Conservation (phyloP, 176 grass and related monocot species). For the Metroxylon sagu region DNA sequence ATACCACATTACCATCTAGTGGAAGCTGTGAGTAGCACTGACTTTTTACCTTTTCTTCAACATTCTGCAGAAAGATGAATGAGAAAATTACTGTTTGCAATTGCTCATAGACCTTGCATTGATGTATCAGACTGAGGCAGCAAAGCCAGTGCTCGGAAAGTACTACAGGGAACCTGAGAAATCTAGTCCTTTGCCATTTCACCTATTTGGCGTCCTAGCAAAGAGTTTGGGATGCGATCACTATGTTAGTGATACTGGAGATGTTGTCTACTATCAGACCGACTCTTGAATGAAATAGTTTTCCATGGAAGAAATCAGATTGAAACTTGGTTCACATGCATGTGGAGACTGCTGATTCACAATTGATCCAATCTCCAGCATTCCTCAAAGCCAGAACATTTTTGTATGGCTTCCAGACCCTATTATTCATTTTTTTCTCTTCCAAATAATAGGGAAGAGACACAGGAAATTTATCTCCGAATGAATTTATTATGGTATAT, state of each 20-base stretch:
- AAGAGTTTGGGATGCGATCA: slow-evolving; percentile 64
- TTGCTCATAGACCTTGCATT: slow-evolving; percentile 20
- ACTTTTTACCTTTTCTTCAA: too few relatives aligned
- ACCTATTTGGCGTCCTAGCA: slow-evolving; percentile 45
- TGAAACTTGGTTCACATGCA: slow-evolving; percentile 11
- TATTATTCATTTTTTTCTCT: too few relatives aligned
- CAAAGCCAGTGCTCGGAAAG: slow-evolving; percentile 85
- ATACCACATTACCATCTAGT: slow-evolving; percentile 92
- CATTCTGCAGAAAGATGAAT: too few relatives aligned
- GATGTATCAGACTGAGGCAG: slow-evolving; percentile 65
- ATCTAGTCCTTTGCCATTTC: slow-evolving; percentile 59
- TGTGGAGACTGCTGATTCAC: too few relatives aligned
- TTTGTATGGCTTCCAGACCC: too few relatives aligned
- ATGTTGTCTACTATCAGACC: slow-evolving; percentile 74
- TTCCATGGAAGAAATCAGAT: slow-evolving; percentile 25
- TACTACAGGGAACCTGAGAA: slow-evolving; percentile 84
- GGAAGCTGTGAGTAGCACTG: slow-evolving; percentile 50
- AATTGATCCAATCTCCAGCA: too few relatives aligned
- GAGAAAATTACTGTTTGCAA: background rate
- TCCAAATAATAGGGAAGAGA: too few relatives aligned
- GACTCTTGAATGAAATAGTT: slow-evolving; percentile 28
- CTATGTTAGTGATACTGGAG: slow-evolving; percentile 71
- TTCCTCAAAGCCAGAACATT: too few relatives aligned
- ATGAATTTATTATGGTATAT: too few relatives aligned
- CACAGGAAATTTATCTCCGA: too few relatives aligned